phyloP scores from a whole-genome alignment of 257 asterid genomes.

The Lycium ferocissimum region DNA sequence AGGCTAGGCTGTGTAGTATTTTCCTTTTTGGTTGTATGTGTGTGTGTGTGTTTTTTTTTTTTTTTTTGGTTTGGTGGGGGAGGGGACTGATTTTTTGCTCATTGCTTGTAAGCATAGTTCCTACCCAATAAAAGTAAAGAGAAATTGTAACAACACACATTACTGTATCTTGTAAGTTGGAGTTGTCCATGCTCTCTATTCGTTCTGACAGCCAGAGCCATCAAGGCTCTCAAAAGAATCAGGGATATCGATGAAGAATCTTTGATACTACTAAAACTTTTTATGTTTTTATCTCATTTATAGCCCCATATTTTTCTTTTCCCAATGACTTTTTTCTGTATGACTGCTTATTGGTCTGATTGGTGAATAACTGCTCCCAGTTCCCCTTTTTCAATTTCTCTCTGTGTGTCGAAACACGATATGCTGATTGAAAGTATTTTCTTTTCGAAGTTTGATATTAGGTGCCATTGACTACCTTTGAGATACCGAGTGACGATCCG shows the following conservation, averaged over 20 bases:
- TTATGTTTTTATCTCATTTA: too few species aligned
- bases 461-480: background rate
- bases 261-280: too few species aligned
- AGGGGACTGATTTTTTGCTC: too few species aligned
- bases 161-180: background rate
- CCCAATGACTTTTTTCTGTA: background rate
- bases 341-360: background rate
- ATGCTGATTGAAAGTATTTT: background rate
- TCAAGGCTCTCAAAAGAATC: background rate
- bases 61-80: too few species aligned
- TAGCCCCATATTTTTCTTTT: background rate
- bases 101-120: background rate
- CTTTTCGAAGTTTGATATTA: background rate
- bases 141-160: background rate
- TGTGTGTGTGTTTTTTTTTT: too few species aligned
- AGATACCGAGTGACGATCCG: background rate
- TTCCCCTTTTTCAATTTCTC: background rate
- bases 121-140: background rate
- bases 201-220: background rate
- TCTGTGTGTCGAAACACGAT: background rate
- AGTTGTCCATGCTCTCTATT: background rate
- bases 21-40: too few species aligned
- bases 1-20: background rate
- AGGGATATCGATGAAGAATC: background rate
- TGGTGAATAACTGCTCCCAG: background rate